phyloP scores from a whole-genome alignment of 1,284 basidiomycete species.

The Rugosomyces carneus region DNA sequence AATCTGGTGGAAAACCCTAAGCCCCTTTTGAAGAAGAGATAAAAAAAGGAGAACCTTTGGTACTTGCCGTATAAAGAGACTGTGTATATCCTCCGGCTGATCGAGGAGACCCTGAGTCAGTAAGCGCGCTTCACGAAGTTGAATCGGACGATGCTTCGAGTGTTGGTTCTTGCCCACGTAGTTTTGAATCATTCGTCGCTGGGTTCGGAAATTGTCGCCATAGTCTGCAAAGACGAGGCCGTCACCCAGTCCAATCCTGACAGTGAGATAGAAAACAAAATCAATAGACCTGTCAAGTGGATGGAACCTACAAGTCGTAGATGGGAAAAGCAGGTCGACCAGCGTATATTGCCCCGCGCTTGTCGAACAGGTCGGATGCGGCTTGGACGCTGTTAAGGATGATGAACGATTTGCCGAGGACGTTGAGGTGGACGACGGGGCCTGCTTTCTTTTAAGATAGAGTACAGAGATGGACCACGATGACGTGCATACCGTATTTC shows the following conservation, averaged over 20 bases:
- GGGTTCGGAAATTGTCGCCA: slow-evolving; percentile 15
- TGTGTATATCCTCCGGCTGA: slow-evolving; percentile 6
- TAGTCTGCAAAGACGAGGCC: slow-evolving; percentile 4
- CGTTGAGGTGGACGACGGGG: slow-evolving; percentile 23
- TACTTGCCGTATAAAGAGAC: slow-evolving; percentile 12
- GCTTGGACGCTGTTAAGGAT: slow-evolving; percentile 26
- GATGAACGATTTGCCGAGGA: slow-evolving; percentile 22
- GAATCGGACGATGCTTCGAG: slow-evolving; percentile 8
- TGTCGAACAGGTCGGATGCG: slow-evolving; percentile 27
- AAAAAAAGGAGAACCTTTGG: background rate
- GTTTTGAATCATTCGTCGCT: slow-evolving; percentile 17
- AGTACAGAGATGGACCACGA: background rate
- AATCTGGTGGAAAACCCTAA: slow-evolving; percentile 16
- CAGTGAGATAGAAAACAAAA: no score
- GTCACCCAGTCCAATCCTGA: no score
- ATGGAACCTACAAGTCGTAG: background rate
- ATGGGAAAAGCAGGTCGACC: slow-evolving; percentile 15
- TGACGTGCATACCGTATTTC: background rate
- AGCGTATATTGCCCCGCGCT: slow-evolving; percentile 25
- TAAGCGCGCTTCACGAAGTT: slow-evolving; percentile 10
- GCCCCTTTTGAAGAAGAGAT: no score
- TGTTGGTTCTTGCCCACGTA: slow-evolving; percentile 13
- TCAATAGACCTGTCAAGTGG: no score
- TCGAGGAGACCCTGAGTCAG: slow-evolving; percentile 11
- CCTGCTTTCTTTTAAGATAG: slow-evolving; percentile 1